phyloP scores from a whole-genome alignment of 257 asterid genomes.

The Solanum lignicaule region DNA sequence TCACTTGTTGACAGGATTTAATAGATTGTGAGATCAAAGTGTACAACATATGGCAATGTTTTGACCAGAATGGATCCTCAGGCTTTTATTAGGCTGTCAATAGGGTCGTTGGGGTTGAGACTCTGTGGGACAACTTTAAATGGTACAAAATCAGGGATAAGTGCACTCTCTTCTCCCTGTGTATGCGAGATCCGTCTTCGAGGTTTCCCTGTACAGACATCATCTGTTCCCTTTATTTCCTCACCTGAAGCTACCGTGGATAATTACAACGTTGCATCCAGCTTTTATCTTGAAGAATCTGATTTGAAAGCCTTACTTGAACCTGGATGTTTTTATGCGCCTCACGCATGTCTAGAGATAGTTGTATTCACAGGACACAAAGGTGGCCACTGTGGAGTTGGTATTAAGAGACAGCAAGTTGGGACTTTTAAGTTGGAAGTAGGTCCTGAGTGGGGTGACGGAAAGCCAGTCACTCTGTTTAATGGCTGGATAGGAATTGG shows the following conservation, averaged over 20 bases:
- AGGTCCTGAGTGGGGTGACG: conserved; percentile 87
- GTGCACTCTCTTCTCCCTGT: conserved; percentile 55
- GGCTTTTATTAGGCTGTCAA: conserved; percentile 78
- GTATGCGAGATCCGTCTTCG: conserved; percentile 87
- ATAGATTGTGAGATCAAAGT: background rate
- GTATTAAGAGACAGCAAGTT: conserved; percentile 64
- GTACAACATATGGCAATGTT: conserved; percentile 33
- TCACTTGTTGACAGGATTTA: background rate
- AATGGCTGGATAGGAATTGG: conserved; percentile 93
- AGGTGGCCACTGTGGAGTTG: conserved; percentile 79
- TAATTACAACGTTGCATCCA: conserved; percentile 52
- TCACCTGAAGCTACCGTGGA: conserved; percentile 62
- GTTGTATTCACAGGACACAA: conserved; percentile 69
- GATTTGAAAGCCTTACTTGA: conserved; percentile 62
- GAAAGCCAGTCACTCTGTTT: conserved; percentile 67
- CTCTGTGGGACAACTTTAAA: conserved; percentile 33
- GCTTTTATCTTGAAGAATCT: conserved; percentile 85
- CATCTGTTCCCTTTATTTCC: conserved; percentile 56
- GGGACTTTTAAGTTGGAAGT: conserved; percentile 75
- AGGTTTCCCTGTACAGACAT: conserved; percentile 94
- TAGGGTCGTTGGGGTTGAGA: conserved; percentile 82
- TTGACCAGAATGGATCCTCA: conserved; percentile 81
- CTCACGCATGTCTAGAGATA: conserved; percentile 72
- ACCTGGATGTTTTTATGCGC: conserved; percentile 65
- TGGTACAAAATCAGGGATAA: conserved; percentile 39